Base-by-base conservation (phyloP, 2,329 filamentous ascomycete species). In the Trematosphaeria pertusa region DNA sequence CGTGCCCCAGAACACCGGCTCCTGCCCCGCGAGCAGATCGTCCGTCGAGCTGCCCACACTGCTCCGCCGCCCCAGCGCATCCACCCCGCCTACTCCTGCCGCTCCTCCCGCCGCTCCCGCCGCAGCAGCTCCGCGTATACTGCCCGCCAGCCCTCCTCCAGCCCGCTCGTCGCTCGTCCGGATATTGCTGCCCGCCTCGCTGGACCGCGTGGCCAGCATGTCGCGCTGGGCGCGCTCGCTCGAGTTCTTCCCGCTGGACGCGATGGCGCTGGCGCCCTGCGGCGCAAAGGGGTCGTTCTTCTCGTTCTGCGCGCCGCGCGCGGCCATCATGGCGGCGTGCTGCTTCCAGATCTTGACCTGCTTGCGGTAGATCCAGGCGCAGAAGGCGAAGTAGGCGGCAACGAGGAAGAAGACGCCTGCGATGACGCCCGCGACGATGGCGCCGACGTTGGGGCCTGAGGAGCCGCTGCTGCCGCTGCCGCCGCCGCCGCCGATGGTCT, bases 341-440 rank as follows among this genome's bases (percentile, higher is more conserved):
- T 81, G 76, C 70, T 87, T 86, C 76, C 90, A 91, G 8, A 88
- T 81, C 21, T 75, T 71, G 12, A 91, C 80, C 67, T 88, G 87
- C 37, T 85, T 85, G 20, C 87, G 80, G 75, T 91, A 91, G 6
- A 91, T 74, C 82, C 85, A 90, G 14, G 82, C 80, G 70, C 86
- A 88, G 75, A 87, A 89, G 35, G 83, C 85, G 10, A 89, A 79
- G 65, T 89, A 89, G 1, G 75, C 73, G 2, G 85, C 85, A 0
- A 84, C 61, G 14, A 87, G 58, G 37, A 83, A 82, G 4, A 88
- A 77, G 3, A 86, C 62, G n/a, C 85, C 87, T 0, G 88, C 87
- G 22, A 91, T 74, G 15, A 86, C 76, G 12, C 80, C 81, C 0
- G 80, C 81, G 9, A 82, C 73, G 40, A 84, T 84, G 43, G 81